Percentiles rank a stretch among this genome's conserved stretches.
Evolutionary conservation across 345 rosid genomes (phyloP).

Genomic region (Hibiscus trionum): DNA sequence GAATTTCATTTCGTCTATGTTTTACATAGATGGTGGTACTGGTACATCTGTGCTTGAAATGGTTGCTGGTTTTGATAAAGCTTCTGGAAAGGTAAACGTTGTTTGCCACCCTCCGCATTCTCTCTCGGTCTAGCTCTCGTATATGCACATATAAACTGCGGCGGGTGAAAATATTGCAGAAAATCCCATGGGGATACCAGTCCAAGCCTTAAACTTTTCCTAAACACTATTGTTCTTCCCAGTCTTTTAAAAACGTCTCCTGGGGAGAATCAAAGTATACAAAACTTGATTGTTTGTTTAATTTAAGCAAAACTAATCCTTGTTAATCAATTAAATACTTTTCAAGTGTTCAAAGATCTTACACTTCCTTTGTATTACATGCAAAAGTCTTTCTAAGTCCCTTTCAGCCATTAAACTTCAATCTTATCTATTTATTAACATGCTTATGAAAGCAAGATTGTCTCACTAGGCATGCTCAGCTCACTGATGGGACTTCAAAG

Average conservation of each 20-base stretch:
- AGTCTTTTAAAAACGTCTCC: neutral
- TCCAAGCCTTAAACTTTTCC: conserved; percentile 86
- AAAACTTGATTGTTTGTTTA: neutral
- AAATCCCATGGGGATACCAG: conserved; percentile 81
- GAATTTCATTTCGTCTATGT: too few species aligned
- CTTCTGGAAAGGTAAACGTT: conserved; percentile 47
- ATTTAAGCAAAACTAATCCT: neutral
- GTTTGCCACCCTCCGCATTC: neutral
- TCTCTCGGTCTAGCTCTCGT: neutral
- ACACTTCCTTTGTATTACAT: neutral
- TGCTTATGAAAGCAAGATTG: neutral
- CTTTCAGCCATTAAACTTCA: neutral
- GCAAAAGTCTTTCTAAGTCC: neutral
- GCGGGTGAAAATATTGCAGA: conserved; percentile 35
- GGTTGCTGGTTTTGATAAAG: conserved; percentile 88
- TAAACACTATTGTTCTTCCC: conserved; percentile 15
- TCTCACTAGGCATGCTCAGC: neutral
- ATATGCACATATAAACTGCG: neutral
- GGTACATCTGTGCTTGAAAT: conserved; percentile 91
- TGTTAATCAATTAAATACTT: neutral
- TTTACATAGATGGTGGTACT: conserved; percentile 21
- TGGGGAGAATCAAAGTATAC: neutral
- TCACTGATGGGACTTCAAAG: too few species aligned
- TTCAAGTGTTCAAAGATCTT: neutral
- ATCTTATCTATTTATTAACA: conserved; percentile 1